Percentiles rank a stretch among this genome's conserved stretches.
Evolutionary conservation across 805 yeast genomes (phyloP).

Genomic region (Metschnikowia lunata): DNA sequence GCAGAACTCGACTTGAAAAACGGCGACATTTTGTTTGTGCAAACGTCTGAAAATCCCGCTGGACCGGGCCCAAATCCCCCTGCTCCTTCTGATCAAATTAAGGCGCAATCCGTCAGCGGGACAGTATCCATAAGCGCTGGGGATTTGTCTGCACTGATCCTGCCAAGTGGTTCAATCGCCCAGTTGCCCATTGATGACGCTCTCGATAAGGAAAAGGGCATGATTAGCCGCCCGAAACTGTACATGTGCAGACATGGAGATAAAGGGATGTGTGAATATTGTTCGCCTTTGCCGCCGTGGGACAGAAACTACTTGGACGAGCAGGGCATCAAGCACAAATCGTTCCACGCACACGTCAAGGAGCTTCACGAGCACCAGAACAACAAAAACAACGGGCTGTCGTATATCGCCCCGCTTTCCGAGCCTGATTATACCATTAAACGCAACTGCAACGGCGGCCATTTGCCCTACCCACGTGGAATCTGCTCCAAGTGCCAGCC

Average conservation of each 20-base stretch:
- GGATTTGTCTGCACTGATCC: conserved; percentile 1
- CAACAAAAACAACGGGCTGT: conserved; percentile 53
- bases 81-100: not conserved
- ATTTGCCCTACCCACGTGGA: conserved; percentile 90
- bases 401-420: conserved; percentile 73
- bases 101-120: conserved; percentile 10
- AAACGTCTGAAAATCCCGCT: not conserved
- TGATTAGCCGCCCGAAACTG: conserved; percentile 60
- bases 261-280: conserved; percentile 96
- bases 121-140: conserved; percentile 8
- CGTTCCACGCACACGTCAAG: conserved; percentile 79
- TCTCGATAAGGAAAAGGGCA: conserved; percentile 65
- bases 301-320: conserved; percentile 72
- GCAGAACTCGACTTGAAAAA: conserved; percentile 48
- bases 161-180: conserved; percentile 19
- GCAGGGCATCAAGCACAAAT: conserved; percentile 78
- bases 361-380: conserved; percentile 65
- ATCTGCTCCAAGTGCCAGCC: conserved; percentile 97
- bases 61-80: not conserved
- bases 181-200: conserved; percentile 66
- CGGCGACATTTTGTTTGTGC: conserved; percentile 53
- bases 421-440: conserved; percentile 67
- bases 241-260: conserved; percentile 79
- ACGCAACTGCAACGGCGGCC: conserved; percentile 69
- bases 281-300: conserved; percentile 95